Evolutionary conservation across 148 eudicot genomes (phyloP).

Genomic region (Vaccinium macrocarpon): DNA sequence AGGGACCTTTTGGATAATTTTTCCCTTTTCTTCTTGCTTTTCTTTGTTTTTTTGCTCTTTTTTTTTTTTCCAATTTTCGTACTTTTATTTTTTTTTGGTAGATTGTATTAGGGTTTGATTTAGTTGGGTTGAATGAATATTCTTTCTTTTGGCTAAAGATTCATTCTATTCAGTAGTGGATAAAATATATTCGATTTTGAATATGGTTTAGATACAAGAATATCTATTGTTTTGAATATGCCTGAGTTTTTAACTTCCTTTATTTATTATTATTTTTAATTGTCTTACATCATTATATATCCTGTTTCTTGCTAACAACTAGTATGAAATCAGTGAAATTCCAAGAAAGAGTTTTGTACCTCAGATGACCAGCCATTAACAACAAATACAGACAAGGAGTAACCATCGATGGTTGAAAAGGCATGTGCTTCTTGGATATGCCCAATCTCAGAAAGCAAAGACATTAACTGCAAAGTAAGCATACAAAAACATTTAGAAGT

Average conservation of each 20-base stretch:
- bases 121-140: too few relatives aligned
- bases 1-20: too few relatives aligned
- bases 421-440: slow-evolving; percentile 72
- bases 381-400: slow-evolving; percentile 57
- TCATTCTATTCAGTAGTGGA: not conserved
- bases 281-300: not conserved
- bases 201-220: not conserved
- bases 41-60: too few relatives aligned
- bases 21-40: too few relatives aligned
- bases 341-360: slow-evolving; percentile 32
- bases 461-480: slow-evolving; percentile 44
- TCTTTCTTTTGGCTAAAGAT: not conserved
- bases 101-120: too few relatives aligned
- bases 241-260: not conserved
- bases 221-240: not conserved
- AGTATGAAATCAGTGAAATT: not conserved
- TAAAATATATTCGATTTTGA: not conserved
- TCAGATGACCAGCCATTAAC: slow-evolving; percentile 59
- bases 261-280: not conserved
- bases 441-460: slow-evolving; percentile 55
- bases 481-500: slow-evolving; percentile 15
- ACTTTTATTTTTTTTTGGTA: too few relatives aligned
- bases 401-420: slow-evolving; percentile 61
- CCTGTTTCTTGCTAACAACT: not conserved
- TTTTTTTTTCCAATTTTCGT: too few relatives aligned